A percentile compares a stretch with the other conserved stretches of the same genome.
These are phyloP conservation scores for Anastatica hierochuntica DNA, from an alignment of 345 rosid genomes.

Conservation along the genomic window DNA sequence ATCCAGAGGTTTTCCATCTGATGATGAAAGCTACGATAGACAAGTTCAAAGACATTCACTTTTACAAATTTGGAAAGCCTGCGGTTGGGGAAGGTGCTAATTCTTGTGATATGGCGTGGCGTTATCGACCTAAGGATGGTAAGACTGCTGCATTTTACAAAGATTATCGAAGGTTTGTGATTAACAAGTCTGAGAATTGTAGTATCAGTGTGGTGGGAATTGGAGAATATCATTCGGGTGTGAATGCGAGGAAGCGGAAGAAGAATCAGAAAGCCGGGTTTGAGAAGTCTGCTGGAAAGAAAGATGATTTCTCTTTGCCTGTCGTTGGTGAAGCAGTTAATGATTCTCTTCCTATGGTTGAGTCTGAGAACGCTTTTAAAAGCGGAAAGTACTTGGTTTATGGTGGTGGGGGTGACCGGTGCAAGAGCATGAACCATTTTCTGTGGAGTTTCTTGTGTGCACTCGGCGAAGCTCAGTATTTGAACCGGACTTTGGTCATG, in stretches of 20 bases:
- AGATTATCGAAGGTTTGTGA: constrained; percentile 73
- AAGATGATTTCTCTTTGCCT: constrained; percentile 36
- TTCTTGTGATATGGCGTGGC: constrained; percentile 89
- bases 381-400: constrained; percentile 65
- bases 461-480: constrained; percentile 84
- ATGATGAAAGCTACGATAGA: constrained; percentile 81
- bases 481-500: constrained; percentile 84
- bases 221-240: constrained; percentile 88
- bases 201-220: constrained; percentile 42
- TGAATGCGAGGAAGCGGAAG: constrained; percentile 86
- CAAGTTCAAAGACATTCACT: constrained; percentile 72
- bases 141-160: constrained; percentile 75
- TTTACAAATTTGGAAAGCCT: constrained; percentile 81
- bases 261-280: constrained; percentile 64
- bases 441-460: constrained; percentile 97
- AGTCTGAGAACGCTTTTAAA: constrained; percentile 61
- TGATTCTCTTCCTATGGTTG: constrained; percentile 56
- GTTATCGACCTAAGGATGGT: constrained; percentile 93
- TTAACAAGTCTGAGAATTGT: constrained; percentile 57
- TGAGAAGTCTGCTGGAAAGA: constrained; percentile 33
- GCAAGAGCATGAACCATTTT: constrained; percentile 93
- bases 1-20: constrained; percentile 72
- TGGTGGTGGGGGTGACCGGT: constrained; percentile 75
- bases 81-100: constrained; percentile 45
- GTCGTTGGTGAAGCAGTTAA: constrained; percentile 71